These are phyloP conservation scores for Lactarius psammicola DNA, from an alignment of 768 basidiomycete genomes.

Conservation along the genomic window DNA sequence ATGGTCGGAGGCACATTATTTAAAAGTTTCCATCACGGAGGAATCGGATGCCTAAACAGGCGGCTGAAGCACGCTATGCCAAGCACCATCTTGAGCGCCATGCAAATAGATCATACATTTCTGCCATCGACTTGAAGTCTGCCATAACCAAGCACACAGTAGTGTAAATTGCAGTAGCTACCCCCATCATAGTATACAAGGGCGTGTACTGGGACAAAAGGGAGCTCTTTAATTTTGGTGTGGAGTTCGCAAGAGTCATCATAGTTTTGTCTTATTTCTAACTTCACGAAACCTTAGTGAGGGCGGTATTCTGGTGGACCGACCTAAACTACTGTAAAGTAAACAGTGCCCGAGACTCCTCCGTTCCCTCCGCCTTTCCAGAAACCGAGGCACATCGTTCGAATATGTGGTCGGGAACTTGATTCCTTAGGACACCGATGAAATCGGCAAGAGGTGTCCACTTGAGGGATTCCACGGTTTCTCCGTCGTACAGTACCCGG, in stretches of 20 bases:
- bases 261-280: no score
- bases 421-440: conserved; percentile 34
- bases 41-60: no score
- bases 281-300: neutral
- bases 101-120: neutral
- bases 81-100: no score
- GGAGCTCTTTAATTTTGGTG: neutral
- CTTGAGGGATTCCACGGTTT: conserved; percentile 36
- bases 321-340: neutral
- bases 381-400: conserved; percentile 23
- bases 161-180: neutral
- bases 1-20: neutral
- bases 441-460: conserved; percentile 41
- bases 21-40: neutral
- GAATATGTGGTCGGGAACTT: conserved; percentile 39
- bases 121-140: no score
- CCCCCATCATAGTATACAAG: neutral
- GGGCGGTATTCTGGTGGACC: neutral
- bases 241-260: neutral
- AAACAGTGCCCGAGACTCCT: neutral
- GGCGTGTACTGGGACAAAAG: neutral
- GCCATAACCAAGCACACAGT: neutral
- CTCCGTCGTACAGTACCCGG: conserved; percentile 45
- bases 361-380: neutral
- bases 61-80: no score